Evolutionary conservation across 352 stramenopile species (phyloP).

Genomic region (Globisporangium megalacanthum): DNA sequence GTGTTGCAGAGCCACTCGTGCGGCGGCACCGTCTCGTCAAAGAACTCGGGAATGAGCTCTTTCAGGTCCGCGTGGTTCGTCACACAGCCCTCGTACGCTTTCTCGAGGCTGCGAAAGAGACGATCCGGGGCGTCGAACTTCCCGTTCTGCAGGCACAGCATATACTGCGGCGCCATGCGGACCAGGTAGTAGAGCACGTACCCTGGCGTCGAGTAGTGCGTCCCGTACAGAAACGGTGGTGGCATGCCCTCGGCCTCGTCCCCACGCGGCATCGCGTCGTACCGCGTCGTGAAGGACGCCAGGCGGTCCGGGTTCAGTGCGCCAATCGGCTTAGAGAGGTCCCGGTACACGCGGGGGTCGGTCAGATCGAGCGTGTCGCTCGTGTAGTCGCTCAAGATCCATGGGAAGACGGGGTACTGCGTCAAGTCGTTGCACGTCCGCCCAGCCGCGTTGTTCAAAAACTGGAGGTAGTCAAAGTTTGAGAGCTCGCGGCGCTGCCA

Average conservation of each 20-base stretch:
- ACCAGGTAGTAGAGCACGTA: conserved; percentile 99
- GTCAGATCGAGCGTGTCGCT: too few species aligned
- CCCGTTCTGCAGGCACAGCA: conserved; percentile 94
- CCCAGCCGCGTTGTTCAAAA: too few species aligned
- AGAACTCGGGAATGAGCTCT: conserved; percentile 99
- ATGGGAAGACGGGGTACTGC: too few species aligned
- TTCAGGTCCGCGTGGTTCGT: conserved; percentile 95
- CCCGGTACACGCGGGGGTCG: conserved; percentile 39
- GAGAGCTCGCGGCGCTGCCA: conserved; percentile 39
- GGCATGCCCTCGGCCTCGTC: conserved; percentile 73
- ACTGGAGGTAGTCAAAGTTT: too few species aligned
- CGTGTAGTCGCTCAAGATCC: too few species aligned
- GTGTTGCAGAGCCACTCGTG: conserved; percentile 94
- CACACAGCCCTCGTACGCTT: conserved; percentile 87
- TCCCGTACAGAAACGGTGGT: conserved; percentile 97
- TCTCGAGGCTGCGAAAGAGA: conserved; percentile 93
- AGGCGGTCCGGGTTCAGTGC: conserved; percentile 88
- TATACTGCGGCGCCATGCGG: conserved; percentile 94
- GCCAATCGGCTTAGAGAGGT: conserved; percentile 94
- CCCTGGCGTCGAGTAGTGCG: conserved; percentile 88
- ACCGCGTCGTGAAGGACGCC: conserved; percentile 85
- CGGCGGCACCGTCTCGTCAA: conserved; percentile 75
- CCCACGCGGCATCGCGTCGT: conserved; percentile 83
- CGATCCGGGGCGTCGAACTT: conserved; percentile 98
- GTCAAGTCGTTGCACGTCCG: too few species aligned